Conservation (phyloP, 371 early-diverging fungal genomes). For the Saksenaea oblongispora region DNA sequence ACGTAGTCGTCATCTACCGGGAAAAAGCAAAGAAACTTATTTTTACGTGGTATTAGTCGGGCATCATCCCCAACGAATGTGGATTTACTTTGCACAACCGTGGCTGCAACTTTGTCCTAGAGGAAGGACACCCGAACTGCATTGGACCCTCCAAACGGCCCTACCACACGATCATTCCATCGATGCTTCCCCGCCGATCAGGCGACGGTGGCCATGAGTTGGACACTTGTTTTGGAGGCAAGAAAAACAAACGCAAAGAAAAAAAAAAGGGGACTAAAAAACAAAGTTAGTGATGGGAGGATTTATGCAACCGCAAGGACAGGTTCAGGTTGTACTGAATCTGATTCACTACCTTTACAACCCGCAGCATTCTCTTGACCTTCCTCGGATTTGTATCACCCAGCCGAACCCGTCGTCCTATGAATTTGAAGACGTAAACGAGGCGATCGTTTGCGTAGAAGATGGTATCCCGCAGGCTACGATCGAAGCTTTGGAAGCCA, state of each 20-base stretch:
- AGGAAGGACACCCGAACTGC: constrained; percentile 66
- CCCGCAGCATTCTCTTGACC: constrained; percentile 75
- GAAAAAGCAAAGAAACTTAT: background rate
- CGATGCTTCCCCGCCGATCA: constrained; percentile 57
- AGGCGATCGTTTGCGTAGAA: constrained; percentile 61
- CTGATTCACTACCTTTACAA: constrained; percentile 56
- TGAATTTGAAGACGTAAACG: constrained; percentile 30
- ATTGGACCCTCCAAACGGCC: constrained; percentile 79
- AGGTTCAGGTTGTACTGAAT: constrained; percentile 79
- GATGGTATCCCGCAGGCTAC: constrained; percentile 55
- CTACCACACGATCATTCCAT: constrained; percentile 85
- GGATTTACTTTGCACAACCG: constrained; percentile 81
- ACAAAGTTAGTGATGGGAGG: constrained; percentile 47
- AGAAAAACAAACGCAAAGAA: constrained; percentile 4
- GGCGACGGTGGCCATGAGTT: constrained; percentile 38
- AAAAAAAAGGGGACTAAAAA: background rate
- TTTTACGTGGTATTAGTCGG: constrained; percentile 21
- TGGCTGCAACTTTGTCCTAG: constrained; percentile 69
- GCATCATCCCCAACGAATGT: constrained; percentile 59
- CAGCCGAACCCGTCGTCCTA: constrained; percentile 35
- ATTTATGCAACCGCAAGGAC: constrained; percentile 85
- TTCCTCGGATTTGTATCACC: constrained; percentile 67
- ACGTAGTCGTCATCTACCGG: constrained; percentile 11
- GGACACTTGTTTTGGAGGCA: constrained; percentile 57
- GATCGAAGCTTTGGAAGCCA: constrained; percentile 42